Percentiles rank a stretch among this genome's conserved stretches.
Evolutionary conservation across 1,284 basidiomycete species (phyloP).

Genomic region (Tremellales sp.): DNA sequence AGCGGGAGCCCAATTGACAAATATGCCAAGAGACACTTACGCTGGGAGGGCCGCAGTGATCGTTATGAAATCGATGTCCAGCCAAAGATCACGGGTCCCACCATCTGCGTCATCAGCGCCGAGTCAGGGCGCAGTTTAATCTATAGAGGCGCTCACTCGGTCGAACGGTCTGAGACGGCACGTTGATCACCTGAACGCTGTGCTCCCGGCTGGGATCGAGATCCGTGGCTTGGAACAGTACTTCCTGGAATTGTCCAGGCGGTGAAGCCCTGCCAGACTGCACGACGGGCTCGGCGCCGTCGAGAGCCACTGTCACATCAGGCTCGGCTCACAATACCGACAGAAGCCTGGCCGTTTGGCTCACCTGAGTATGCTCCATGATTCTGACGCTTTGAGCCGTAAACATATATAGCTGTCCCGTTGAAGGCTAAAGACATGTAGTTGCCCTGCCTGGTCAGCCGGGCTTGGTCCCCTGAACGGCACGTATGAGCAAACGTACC

Average conservation of each 20-base stretch:
- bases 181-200: neutral
- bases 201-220: neutral
- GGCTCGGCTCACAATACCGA: too few species aligned
- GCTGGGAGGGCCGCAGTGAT: too few species aligned
- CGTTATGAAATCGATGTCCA: too few species aligned
- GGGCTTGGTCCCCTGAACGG: neutral
- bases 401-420: constrained; percentile 23
- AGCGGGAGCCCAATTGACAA: too few species aligned
- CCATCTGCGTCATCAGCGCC: too few species aligned
- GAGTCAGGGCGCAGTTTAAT: too few species aligned
- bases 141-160: too few species aligned
- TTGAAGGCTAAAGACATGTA: constrained; percentile 23
- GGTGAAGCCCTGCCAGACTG: neutral
- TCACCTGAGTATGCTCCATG: constrained; percentile 22
- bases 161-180: too few species aligned
- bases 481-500: constrained; percentile 3
- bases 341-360: too few species aligned
- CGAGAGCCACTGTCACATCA: neutral
- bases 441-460: constrained; percentile 19
- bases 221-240: neutral
- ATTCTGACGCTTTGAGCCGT: constrained; percentile 19
- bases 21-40: too few species aligned
- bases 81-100: too few species aligned
- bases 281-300: neutral
- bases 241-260: neutral